Percentiles rank a stretch among this genome's conserved stretches.
Conservation (phyloP, 2,329 filamentous ascomycete genomes). For the Sclerotinia sclerotiorum region DNA sequence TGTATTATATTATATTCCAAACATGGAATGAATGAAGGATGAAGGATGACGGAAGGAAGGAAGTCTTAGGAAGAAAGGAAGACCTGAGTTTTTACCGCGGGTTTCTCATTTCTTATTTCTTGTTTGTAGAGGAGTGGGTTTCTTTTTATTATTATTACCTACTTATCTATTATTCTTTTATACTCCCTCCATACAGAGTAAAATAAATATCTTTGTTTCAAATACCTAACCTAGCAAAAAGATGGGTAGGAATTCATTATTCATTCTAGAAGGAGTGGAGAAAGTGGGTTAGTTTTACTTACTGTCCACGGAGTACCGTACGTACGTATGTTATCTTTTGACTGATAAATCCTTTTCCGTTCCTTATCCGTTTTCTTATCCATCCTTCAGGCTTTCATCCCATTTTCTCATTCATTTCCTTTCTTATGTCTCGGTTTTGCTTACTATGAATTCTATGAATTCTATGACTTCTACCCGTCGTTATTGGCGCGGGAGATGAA, state of each 20-base stretch:
- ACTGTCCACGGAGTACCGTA: too few relatives aligned
- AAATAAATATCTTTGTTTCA: not conserved
- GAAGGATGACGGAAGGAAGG: not conserved
- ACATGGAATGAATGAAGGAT: not conserved
- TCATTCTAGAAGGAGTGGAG: conserved; percentile 11
- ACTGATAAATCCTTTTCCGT: conserved; percentile 8
- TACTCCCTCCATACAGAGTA: too few relatives aligned
- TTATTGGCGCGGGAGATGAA: not conserved
- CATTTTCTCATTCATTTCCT: not conserved
- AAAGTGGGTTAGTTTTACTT: not conserved
- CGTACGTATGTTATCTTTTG: not conserved
- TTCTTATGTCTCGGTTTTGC: too few relatives aligned
- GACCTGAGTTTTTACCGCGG: conserved; percentile 17
- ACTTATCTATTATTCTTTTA: too few relatives aligned
- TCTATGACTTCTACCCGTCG: not conserved
- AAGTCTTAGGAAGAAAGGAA: not conserved
- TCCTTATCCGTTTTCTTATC: not conserved
- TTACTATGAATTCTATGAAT: too few relatives aligned
- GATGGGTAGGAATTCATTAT: not conserved
- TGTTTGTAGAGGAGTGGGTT: too few relatives aligned
- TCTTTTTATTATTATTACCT: too few relatives aligned
- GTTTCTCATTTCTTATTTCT: too few relatives aligned
- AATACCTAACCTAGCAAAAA: too few relatives aligned
- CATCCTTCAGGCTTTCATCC: not conserved
- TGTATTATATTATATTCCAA: not conserved